Base-by-base conservation (phyloP, 2,329 filamentous ascomycete genomes). In the Hawksworthiomyces lignivorus region DNA sequence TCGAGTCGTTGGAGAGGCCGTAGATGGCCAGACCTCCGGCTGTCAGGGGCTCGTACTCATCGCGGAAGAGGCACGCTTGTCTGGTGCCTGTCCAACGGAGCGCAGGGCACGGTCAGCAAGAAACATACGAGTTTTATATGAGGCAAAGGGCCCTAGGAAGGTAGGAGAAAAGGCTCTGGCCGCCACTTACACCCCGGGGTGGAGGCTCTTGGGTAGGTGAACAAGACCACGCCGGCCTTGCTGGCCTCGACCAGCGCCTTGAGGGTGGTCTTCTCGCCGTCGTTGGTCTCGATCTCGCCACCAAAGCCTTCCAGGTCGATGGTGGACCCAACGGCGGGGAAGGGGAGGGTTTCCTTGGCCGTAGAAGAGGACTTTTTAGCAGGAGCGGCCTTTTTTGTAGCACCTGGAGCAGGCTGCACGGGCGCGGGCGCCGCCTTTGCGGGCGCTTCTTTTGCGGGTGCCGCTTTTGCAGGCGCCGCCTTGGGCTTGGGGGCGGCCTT, bases 121-220 rank as follows among this genome's bases (percentile, higher is more conserved):
- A 26, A 26, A 26, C n/a, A n/a, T n/a, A n/a, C n/a, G n/a, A n/a
- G n/a, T n/a, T n/a, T n/a, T n/a, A n/a, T n/a, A n/a, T n/a, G n/a
- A n/a, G n/a, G n/a, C n/a, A n/a, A n/a, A n/a, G n/a, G n/a, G n/a
- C 17, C n/a, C 17, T 7, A 7, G 5, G 17, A 36, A 22, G 29
- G 22, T 32, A 39, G n/a, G 15, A 19, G 26, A 31, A 10, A 30
- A 12, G 34, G 5, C 17, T 60, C n/a, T n/a, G n/a, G n/a, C n/a
- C n/a, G n/a, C n/a, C n/a, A 68, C 87, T 77, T 79, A 95, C 90
- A 97, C 49, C 90, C 90, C 28, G 87, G 87, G 18, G 92, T 98
- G 21, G 84, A 92, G 11, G 92, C 92, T 67, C 85, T 94, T 45
- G 92, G 92, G 59, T 97, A 97, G 24, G 89, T 96, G 63, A 98